Base-by-base conservation (phyloP, 2,329 filamentous ascomycete species). In the Alternaria rosae region DNA sequence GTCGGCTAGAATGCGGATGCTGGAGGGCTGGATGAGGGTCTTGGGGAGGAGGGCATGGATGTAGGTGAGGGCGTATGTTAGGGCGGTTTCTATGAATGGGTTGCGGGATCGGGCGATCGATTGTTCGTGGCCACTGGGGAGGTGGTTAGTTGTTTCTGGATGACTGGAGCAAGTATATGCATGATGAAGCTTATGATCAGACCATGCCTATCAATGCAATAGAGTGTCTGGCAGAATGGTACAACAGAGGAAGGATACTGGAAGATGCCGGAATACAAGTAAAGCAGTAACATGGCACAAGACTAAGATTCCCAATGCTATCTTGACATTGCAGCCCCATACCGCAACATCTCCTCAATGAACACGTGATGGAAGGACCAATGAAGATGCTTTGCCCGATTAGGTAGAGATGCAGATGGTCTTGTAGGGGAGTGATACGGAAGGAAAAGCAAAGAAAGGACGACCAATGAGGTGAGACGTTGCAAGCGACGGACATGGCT, bases 1-100 rank as follows among this genome's bases (percentile, higher is more conserved):
- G 81, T 97, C 93, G 62, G 95, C 94, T 35, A 98, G 87, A 77
- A 99, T 94, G 64, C 92, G 93, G 78, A 98, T 87, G 13, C 88
- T 88, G 28, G 91, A 82, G 5, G 93, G 88, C 13, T 85, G 85
- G 74, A 95, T 88, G 75, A 81, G 86, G 10, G 66, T 81, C 84
- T 78, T 60, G 15, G 75, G 81, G 68, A 68, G 82, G 68, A 80
- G 82, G 76, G 78, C 80, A 74, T 79, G 85, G 78, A 92, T 89
- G 81, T 97, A 97, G 57, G 91, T 95, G 71, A 98, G 86, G 57
- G 88, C 92, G 82, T 97, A 98, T 80, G 86, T 89, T 60, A 99
- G 85, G 2, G 95, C 92, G 11, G 93, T 97, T 82, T 98, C 93
- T 66, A 99, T 91, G 79, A 99, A 99, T 13, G 89, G 88, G 77